A percentile compares a stretch with the other conserved stretches of the same genome.
Conservation (phyloP, 73 alveolate genomes). For the Tetrahymena thermophila region DNA sequence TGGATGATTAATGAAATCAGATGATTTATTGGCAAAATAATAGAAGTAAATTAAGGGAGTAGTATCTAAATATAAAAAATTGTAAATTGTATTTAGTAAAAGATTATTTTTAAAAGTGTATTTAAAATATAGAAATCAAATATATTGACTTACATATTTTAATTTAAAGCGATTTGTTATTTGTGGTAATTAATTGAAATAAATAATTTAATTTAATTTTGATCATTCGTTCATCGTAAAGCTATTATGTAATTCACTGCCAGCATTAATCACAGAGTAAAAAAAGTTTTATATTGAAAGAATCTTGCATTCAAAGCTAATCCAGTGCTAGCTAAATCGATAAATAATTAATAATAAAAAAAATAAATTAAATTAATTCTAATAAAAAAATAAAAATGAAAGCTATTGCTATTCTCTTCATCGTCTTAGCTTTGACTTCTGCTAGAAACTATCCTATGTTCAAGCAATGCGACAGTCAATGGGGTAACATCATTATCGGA, state of each 20-base stretch:
- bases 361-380: background rate
- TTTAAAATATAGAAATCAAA: background rate
- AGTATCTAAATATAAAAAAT: background rate
- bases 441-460: slow-evolving; percentile 41
- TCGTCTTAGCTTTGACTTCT: slow-evolving; percentile 4
- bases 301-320: background rate
- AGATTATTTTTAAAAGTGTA: background rate
- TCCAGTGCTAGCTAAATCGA: background rate
- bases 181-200: background rate
- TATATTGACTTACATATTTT: background rate
- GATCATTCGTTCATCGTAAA: background rate
- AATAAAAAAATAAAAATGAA: slow-evolving; percentile 4
- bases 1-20: too few species aligned
- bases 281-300: too few species aligned
- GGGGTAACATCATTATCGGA: slow-evolving; percentile 37
- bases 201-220: too few species aligned
- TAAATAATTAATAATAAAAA: background rate
- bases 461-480: slow-evolving; percentile 39
- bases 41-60: background rate
- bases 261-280: background rate
- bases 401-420: slow-evolving; percentile 8
- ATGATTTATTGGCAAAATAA: background rate
- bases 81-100: background rate
- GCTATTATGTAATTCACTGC: background rate
- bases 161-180: background rate